Evolutionary conservation across 352 stramenopile genomes (phyloP), one percentile per base, ranked within the genome.

Genomic region (Phytophthora hibernalis): DNA sequence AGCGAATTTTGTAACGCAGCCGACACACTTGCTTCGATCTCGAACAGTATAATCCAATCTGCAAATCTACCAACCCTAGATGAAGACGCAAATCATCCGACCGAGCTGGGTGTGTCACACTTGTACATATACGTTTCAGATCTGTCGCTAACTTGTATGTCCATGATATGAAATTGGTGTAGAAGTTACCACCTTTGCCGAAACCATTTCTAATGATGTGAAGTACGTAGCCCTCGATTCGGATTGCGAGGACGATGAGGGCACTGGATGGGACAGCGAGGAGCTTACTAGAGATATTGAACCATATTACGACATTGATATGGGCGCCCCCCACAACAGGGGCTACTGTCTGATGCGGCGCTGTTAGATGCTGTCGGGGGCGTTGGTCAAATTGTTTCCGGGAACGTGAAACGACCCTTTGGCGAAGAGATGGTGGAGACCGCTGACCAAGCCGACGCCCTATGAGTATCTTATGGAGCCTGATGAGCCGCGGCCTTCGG

Each of bases 391-490:
- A 43, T 43, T 21, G 5, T 2, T 6, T 2, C 37, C 3, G 37
- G 37, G 3, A 20, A 6, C 3, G 37, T 43, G 16, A 7, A 7
- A 20, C 4, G 5, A 1, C 1, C 20, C 1, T 43, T 43, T 20
- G 37, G 37, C 16, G 12, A 43, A 21, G 12, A 10, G 5, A 8
- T 1, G 15, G 12, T 43, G 37, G 37, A 7, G 2, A 12, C 37
- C 37, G 12, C 37, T 43, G 5, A 20, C 16, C 11, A 43, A 43
- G 37, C 37, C 20, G 37, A n/a, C 16, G 13, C 37, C 37, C 1
- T 43, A 43, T 43, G 37, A 43, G 5, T 20, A 20, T 20, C 37
- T 43, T 11, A 58, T 58, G 35, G 33, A 59, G 22, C 52, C 52
- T 1, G 48, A 38, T 12, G 51, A 47, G 5, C 20, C n/a, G 33